Conservation (phyloP, 2,329 filamentous ascomycete genomes). For the Penicillium expansum region DNA sequence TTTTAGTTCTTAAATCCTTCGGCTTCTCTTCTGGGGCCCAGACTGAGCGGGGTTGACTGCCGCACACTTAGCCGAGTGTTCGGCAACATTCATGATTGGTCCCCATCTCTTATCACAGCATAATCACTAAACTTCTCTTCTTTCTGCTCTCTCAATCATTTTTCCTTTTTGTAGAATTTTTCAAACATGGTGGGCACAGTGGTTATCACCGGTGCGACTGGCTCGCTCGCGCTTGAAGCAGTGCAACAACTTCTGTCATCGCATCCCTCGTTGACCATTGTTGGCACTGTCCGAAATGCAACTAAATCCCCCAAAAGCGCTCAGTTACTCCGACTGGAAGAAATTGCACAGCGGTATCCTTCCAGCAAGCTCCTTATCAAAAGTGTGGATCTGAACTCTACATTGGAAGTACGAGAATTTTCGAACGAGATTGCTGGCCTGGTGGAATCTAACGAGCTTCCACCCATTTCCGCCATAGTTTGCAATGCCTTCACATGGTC, state of each 20-base stretch:
- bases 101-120: neutral
- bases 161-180: neutral
- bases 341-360: neutral
- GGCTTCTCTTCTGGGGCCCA: too few species aligned
- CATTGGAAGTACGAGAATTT: constrained; percentile 3
- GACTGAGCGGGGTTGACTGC: too few species aligned
- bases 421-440: neutral
- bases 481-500: constrained; percentile 16
- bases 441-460: constrained; percentile 2
- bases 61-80: neutral
- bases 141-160: neutral
- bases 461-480: constrained; percentile 6
- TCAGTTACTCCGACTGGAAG: neutral
- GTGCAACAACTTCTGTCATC: constrained; percentile 7
- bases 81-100: neutral
- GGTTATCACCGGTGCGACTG: constrained; percentile 10
- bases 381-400: neutral
- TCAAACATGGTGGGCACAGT: constrained; percentile 1
- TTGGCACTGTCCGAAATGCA: constrained; percentile 7
- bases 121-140: neutral
- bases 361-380: neutral
- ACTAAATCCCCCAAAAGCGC: neutral
- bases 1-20: too few species aligned
- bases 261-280: neutral
- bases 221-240: constrained; percentile 6